Base-by-base conservation (phyloP, 768 basidiomycete genomes). In the Boletus rubescentipes region DNA sequence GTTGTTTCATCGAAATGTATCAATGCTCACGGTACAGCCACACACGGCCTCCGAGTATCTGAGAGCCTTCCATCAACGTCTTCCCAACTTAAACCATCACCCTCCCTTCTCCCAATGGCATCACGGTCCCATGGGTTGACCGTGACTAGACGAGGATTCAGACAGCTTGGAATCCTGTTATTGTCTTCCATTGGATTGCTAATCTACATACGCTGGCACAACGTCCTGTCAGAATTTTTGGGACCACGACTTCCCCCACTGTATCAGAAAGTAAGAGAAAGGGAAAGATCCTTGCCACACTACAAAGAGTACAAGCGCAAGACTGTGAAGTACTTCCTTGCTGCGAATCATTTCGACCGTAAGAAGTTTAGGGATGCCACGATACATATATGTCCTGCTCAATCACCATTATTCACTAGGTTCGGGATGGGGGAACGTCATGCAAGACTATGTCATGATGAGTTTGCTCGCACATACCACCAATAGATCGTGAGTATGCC, bases 271-370 rank as follows among this genome's bases (percentile, higher is more conserved):
- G 75, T 70, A 46, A 70, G 70, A 32, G 62, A 62, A 46, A 67
- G 67, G 9, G 81, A 82, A 55, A 65, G 70, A 4, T 53, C 51
- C 2, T 58, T 82, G 1, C 69, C 73, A 0, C 80, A 82, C 50
- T 78, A 80, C 54, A 57, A 70, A 30, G 49, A 58, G 3, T 68
- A 77, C 10, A 67, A 77, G 18, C 45, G 9, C 36, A 74, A 72
- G 20, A 54, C 64, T 20, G 63, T 71, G 15, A 75, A 72, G 53
- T 83, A 77, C 56, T 61, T 84, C 9, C 79, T 73, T 62, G 62
- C 78, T 30, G 74, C 77, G 4, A 81, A 80, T 51, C 79, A 82
- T 59, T 74, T 65, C 0, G 64, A 67, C 49, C 64, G 79, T 77
- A 43, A 54, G 75, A 23, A 23, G 15, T 30, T 26, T n/a, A 9